Conservation (phyloP, 2,329 filamentous ascomycete species). For the Monosporascus sp. region DNA sequence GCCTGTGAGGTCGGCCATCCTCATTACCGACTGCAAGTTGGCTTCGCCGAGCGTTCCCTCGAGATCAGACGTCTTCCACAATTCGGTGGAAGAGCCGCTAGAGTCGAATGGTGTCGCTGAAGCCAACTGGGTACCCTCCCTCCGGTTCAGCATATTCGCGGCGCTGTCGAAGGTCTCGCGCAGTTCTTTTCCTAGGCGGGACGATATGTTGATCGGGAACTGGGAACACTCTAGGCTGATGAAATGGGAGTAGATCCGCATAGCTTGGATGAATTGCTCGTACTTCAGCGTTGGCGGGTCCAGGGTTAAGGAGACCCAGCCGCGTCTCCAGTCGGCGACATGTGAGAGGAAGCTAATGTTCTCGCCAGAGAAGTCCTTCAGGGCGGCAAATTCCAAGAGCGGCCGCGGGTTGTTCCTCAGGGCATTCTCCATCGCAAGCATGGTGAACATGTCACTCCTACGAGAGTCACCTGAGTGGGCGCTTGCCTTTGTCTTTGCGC, state of each 20-base stretch:
- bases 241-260: constrained; percentile 20
- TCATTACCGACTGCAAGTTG: constrained; percentile 10
- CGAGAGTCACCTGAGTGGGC: constrained; percentile 7
- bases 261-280: constrained; percentile 11
- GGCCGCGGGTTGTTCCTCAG: constrained; percentile 39
- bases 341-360: constrained; percentile 51
- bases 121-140: constrained; percentile 1
- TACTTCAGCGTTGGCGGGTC: background rate
- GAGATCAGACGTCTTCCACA: constrained; percentile 1
- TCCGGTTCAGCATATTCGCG: constrained; percentile 8
- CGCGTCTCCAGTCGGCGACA: constrained; percentile 39
- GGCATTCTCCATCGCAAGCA: constrained; percentile 42
- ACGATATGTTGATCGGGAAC: constrained; percentile 15
- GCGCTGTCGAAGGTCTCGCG: constrained; percentile 12
- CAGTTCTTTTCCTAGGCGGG: constrained; percentile 11
- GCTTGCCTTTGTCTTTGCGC: constrained; percentile 5
- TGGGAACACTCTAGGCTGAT: constrained; percentile 26
- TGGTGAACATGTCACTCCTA: constrained; percentile 8
- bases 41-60: constrained; percentile 13
- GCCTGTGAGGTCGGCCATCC: constrained; percentile 8
- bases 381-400: constrained; percentile 47
- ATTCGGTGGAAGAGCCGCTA: background rate
- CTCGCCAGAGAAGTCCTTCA: constrained; percentile 51
- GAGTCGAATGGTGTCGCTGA: constrained; percentile 12
- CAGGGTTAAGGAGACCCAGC: constrained; percentile 1